A percentile compares a stretch with the other conserved stretches of the same genome.
phyloP scores from a whole-genome alignment of 306 rosid genomes.

The Prosopis cineraria region DNA sequence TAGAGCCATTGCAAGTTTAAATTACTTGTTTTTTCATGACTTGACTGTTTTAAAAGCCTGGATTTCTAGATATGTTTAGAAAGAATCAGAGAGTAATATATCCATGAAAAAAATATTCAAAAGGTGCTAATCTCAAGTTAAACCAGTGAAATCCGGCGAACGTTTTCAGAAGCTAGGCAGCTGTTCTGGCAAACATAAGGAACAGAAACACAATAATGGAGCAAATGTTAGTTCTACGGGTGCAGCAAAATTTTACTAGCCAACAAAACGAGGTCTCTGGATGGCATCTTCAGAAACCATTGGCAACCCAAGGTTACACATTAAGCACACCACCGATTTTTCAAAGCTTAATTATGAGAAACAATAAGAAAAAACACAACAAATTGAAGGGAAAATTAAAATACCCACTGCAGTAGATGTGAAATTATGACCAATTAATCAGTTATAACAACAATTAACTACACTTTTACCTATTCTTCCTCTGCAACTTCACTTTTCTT shows the following conservation, averaged over 20 bases:
- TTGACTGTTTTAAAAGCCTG: neutral
- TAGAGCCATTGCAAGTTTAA: neutral
- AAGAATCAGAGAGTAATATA: neutral
- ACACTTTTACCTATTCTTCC: constrained; percentile 41
- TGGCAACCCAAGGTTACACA: constrained; percentile 1
- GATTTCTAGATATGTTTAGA: neutral
- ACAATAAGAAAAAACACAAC: neutral
- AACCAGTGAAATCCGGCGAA: neutral
- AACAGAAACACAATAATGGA: constrained; percentile 7
- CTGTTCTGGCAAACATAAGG: neutral
- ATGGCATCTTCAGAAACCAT: neutral
- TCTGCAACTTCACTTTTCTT: constrained; percentile 50
- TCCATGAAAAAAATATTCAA: neutral
- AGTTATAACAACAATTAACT: neutral
- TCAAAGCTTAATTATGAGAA: neutral
- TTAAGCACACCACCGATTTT: constrained; percentile 18
- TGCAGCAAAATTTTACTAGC: constrained; percentile 5
- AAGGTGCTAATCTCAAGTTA: neutral
- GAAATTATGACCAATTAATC: neutral
- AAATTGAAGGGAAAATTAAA: neutral
- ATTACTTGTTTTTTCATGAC: no score
- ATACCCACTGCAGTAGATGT: neutral
- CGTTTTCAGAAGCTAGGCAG: neutral
- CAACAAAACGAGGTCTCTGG: neutral
- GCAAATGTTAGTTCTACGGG: neutral